Evolutionary conservation across 192 early-diverging fungal species (phyloP).

Genomic region (Coemansia asiatica): DNA sequence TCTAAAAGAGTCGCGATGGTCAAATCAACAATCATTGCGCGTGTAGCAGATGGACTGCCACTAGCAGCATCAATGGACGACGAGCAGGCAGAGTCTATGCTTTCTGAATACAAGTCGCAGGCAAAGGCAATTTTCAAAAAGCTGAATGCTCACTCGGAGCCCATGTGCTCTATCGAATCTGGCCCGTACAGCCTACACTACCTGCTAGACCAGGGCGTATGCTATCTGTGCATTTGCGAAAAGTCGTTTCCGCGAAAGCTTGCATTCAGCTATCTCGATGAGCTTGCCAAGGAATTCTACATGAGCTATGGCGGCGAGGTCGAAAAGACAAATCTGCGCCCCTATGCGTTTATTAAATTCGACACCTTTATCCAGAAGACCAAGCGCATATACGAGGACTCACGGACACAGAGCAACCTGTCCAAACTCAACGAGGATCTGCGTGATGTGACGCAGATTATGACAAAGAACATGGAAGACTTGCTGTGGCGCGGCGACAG

Average conservation of each 20-base stretch:
- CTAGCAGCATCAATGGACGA: constrained; percentile 97
- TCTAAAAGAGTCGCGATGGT: constrained; percentile 64
- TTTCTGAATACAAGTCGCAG: constrained; percentile 91
- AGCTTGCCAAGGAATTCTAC: constrained; percentile 91
- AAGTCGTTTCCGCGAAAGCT: constrained; percentile 86
- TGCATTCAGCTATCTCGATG: constrained; percentile 94
- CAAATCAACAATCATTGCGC: constrained; percentile 89
- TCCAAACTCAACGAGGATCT: constrained; percentile 94
- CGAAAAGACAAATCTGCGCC: constrained; percentile 75
- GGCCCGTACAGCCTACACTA: constrained; percentile 90
- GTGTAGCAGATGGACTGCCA: constrained; percentile 89
- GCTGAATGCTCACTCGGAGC: constrained; percentile 82
- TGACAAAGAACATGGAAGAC: constrained; percentile 98
- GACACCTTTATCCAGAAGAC: constrained; percentile 99
- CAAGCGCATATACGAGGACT: constrained; percentile 94
- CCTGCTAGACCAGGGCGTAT: constrained; percentile 89
- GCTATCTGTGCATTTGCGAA: constrained; percentile 94
- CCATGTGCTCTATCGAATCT: constrained; percentile 92
- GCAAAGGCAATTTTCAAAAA: constrained; percentile 92
- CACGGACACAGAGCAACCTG: constrained; percentile 87
- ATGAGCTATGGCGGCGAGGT: constrained; percentile 91
- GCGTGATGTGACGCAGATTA: constrained; percentile 93
- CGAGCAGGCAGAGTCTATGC: constrained; percentile 73
- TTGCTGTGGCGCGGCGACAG: constrained; percentile 86
- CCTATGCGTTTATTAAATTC: constrained; percentile 98